These are phyloP conservation scores for Picea glauca DNA, from an alignment of 75 land plant species.

Conservation along the genomic window DNA sequence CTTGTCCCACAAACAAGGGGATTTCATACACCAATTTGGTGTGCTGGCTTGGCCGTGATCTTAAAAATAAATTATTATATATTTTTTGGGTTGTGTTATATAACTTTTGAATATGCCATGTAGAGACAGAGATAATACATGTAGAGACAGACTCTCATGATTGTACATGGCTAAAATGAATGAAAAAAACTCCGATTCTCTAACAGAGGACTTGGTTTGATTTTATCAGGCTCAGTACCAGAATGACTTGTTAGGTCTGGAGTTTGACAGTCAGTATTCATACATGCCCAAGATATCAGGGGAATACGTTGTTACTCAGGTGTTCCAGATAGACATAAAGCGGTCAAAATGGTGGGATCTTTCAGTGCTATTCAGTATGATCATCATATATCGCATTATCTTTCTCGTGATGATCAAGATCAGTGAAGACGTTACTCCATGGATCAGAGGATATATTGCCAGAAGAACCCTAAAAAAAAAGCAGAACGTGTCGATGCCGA, in stretches of 20 bases:
- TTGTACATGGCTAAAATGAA: too few species aligned
- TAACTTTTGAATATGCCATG: too few species aligned
- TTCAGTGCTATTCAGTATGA: slow-evolving; percentile 65
- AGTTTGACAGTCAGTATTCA: slow-evolving; percentile 54
- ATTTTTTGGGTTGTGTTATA: too few species aligned
- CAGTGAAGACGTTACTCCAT: slow-evolving; percentile 80
- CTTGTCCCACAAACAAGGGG: too few species aligned
- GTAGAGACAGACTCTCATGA: too few species aligned
- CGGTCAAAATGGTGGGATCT: slow-evolving; percentile 80
- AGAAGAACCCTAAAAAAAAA: slow-evolving; percentile 23
- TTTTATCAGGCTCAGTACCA: slow-evolving; percentile 79
- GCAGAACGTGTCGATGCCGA: background rate
- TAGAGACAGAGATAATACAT: too few species aligned
- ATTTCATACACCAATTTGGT: too few species aligned
- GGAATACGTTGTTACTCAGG: slow-evolving; percentile 51
- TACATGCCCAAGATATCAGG: slow-evolving; percentile 53
- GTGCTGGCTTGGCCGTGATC: too few species aligned
- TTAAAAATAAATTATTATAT: too few species aligned
- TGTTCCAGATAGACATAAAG: slow-evolving; percentile 72
- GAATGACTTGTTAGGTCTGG: slow-evolving; percentile 76
- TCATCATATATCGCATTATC: slow-evolving; percentile 58
- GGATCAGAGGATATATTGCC: slow-evolving; percentile 60
- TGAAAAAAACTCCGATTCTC: background rate
- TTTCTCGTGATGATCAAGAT: slow-evolving; percentile 85
- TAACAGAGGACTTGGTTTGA: background rate